These are phyloP conservation scores for Metarhizium album DNA, from an alignment of 2,329 filamentous ascomycete genomes.

Conservation along the genomic window DNA sequence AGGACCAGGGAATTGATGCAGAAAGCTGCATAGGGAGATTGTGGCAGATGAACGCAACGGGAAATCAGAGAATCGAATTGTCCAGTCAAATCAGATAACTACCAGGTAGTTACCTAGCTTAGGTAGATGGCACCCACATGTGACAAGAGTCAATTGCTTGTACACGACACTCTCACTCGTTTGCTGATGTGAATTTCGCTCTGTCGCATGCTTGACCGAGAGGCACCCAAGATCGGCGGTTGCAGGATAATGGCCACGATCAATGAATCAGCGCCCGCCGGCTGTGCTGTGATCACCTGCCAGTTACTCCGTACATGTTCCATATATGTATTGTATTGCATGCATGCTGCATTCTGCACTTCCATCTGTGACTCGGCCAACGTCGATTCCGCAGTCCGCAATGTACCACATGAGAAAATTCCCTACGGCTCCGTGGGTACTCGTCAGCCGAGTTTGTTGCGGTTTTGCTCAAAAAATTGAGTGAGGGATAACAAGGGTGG, in stretches of 20 bases:
- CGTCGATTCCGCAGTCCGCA: neutral
- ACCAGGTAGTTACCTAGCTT: neutral
- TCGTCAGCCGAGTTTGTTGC: neutral
- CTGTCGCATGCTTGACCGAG: neutral
- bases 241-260: neutral
- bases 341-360: neutral
- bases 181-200: neutral
- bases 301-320: neutral
- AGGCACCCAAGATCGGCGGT: neutral
- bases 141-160: no score
- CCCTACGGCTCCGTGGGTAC: neutral
- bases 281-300: neutral
- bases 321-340: neutral
- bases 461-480: neutral
- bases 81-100: no score
- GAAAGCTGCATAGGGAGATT: neutral
- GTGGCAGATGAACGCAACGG: neutral
- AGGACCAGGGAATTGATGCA: neutral
- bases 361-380: neutral
- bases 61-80: neutral
- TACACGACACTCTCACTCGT: neutral
- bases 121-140: neutral
- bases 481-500: neutral
- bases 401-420: no score
- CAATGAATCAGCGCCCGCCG: neutral